These are phyloP conservation scores for Ensete ventricosum DNA, from an alignment of 176 grass and related monocot species.

Conservation along the genomic window DNA sequence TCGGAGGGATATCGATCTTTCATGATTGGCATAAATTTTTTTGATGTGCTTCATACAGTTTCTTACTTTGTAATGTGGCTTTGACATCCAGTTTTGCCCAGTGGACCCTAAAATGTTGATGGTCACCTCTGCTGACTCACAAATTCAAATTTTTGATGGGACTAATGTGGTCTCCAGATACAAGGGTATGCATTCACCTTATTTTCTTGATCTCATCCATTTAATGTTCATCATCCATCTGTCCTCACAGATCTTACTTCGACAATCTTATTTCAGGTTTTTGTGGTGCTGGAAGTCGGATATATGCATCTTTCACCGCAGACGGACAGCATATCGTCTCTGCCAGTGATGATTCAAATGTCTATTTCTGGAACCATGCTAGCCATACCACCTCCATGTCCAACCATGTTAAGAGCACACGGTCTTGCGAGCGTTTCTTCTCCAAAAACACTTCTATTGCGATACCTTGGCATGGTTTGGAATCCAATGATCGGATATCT, in stretches of 20 bases:
- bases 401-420: constrained; percentile 55
- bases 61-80: constrained; percentile 21
- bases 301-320: constrained; percentile 55
- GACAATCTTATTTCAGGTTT: constrained; percentile 34
- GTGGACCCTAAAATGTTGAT: constrained; percentile 49
- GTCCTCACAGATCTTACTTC: neutral
- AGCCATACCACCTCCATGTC: constrained; percentile 36
- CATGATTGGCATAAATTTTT: neutral
- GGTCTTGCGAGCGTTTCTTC: constrained; percentile 66
- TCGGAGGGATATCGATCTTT: neutral
- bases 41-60: neutral
- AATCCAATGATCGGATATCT: neutral
- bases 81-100: constrained; percentile 58
- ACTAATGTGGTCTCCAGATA: constrained; percentile 59
- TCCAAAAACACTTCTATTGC: constrained; percentile 54
- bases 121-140: constrained; percentile 81
- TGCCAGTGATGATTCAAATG: constrained; percentile 65
- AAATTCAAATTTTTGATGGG: constrained; percentile 76
- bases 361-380: constrained; percentile 69
- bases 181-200: constrained; percentile 41
- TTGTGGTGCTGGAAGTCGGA: constrained; percentile 42
- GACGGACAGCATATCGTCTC: constrained; percentile 64
- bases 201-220: neutral
- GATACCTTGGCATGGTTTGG: constrained; percentile 58
- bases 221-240: no score